Conservation (phyloP, 805 yeast genomes). For the Starmerella sp. region DNA sequence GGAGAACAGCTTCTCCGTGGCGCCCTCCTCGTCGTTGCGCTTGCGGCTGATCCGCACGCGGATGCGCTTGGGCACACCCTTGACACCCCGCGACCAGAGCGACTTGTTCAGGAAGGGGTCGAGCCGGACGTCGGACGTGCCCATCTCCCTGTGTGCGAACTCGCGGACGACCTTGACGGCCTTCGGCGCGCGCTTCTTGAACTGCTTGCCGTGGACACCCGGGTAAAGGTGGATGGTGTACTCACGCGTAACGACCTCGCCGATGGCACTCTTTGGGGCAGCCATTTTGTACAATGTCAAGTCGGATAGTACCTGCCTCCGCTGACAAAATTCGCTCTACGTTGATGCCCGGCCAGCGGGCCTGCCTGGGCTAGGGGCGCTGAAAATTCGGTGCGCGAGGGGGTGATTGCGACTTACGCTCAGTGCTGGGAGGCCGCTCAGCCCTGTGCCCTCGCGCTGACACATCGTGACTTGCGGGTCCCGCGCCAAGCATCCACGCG, state of each 20-base stretch:
- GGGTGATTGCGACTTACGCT: neutral
- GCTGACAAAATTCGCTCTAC: constrained; percentile 7
- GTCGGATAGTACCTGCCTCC: constrained; percentile 2
- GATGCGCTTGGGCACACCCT: constrained; percentile 96
- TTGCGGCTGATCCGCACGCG: constrained; percentile 98
- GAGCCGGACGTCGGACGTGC: constrained; percentile 96
- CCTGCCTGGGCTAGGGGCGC: neutral
- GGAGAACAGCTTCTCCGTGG: constrained; percentile 94
- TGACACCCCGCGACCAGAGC: constrained; percentile 98
- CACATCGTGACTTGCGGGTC: neutral
- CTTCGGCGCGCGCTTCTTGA: constrained; percentile 99
- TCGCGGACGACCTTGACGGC: constrained; percentile 99
- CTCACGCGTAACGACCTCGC: constrained; percentile 99
- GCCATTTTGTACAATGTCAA: constrained; percentile 30
- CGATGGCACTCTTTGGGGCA: constrained; percentile 54
- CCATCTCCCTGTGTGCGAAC: constrained; percentile 98
- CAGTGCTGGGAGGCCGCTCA: neutral
- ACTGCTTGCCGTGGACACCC: constrained; percentile 97
- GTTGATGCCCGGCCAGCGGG: neutral
- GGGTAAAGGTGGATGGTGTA: constrained; percentile 99
- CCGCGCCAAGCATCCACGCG: neutral
- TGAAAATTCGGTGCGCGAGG: neutral
- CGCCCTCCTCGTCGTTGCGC: constrained; percentile 99
- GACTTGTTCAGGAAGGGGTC: constrained; percentile 98
- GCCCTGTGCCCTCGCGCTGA: constrained; percentile 2